Conservation (phyloP, 164 flowering plant genomes). For the Aristolochia contorta region DNA sequence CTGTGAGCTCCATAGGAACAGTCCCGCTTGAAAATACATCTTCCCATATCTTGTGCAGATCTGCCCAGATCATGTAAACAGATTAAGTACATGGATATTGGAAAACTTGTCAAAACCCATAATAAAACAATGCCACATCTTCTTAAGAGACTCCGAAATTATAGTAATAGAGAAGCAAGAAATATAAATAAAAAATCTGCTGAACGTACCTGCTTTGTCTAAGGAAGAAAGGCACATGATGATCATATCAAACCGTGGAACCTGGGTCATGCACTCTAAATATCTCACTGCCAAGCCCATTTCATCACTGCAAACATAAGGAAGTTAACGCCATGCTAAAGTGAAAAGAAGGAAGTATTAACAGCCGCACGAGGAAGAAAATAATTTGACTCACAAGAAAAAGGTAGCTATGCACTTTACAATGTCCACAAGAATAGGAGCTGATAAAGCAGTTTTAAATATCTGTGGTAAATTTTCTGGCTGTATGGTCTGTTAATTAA, state of each 20-base stretch:
- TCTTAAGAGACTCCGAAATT: not conserved
- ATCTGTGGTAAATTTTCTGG: slow-evolving; percentile 64
- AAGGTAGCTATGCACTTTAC: slow-evolving; percentile 64
- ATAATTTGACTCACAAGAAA: slow-evolving; percentile 46
- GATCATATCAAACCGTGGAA: slow-evolving; percentile 78
- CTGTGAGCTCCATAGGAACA: slow-evolving; percentile 36
- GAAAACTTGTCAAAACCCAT: not conserved
- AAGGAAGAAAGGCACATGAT: slow-evolving; percentile 67
- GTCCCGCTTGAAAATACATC: slow-evolving; percentile 44
- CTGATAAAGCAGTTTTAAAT: slow-evolving; percentile 75
- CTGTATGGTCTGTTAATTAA: slow-evolving; percentile 17
- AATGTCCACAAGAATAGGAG: slow-evolving; percentile 62
- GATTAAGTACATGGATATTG: not conserved
- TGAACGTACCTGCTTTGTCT: slow-evolving; percentile 57
- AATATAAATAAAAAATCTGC: too few species aligned
- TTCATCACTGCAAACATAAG: slow-evolving; percentile 51
- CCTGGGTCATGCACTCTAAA: slow-evolving; percentile 55
- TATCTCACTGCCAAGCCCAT: slow-evolving; percentile 49
- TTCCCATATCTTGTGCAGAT: slow-evolving; percentile 62
- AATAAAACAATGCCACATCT: not conserved
- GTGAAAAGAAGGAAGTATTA: not conserved
- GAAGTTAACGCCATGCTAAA: not conserved
- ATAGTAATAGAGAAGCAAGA: too few species aligned
- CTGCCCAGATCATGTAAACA: slow-evolving; percentile 28
- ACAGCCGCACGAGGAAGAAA: not conserved